A percentile compares a stretch with the other conserved stretches of the same genome.
Conservation (phyloP, 225 moss, liverwort and hornwort species). For the Bryoerythrophyllum caledonicum region DNA sequence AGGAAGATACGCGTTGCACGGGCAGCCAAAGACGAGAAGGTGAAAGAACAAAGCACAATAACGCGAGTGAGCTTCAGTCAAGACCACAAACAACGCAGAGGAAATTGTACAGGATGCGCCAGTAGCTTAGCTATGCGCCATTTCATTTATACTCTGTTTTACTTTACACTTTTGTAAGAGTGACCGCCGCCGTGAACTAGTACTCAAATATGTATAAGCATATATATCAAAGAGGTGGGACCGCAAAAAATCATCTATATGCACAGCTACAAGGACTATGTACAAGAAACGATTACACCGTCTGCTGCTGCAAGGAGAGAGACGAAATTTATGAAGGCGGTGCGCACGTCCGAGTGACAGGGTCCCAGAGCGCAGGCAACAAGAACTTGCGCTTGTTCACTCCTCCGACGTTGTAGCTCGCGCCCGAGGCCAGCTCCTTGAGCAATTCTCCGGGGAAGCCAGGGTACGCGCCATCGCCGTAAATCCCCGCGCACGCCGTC, state of each 20-base stretch:
- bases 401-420: conserved; percentile 68
- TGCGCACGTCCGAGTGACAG: conserved; percentile 48
- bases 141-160: conserved; percentile 24
- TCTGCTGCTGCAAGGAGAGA: not conserved
- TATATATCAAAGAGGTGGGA: not conserved
- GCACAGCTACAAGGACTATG: conserved; percentile 27
- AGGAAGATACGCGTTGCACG: not conserved
- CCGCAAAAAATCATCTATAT: conserved; percentile 26
- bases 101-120: conserved; percentile 28
- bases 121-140: conserved; percentile 30
- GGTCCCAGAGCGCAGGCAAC: conserved; percentile 79
- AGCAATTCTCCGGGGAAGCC: conserved; percentile 58
- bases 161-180: conserved; percentile 29
- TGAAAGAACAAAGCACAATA: not conserved
- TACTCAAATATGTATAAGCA: conserved; percentile 27
- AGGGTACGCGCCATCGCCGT: conserved; percentile 65
- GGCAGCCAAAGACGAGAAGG: not conserved
- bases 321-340: conserved; percentile 33
- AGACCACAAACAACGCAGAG: not conserved
- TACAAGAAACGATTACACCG: conserved; percentile 25
- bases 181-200: conserved; percentile 26
- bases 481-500: conserved; percentile 70
- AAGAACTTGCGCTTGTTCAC: conserved; percentile 57
- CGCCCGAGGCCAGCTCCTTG: conserved; percentile 48
- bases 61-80: not conserved